Evolutionary conservation across 805 yeast genomes (phyloP), one percentile per base, ranked within the genome.

Genomic region (Wickerhamiella spandovensis): DNA sequence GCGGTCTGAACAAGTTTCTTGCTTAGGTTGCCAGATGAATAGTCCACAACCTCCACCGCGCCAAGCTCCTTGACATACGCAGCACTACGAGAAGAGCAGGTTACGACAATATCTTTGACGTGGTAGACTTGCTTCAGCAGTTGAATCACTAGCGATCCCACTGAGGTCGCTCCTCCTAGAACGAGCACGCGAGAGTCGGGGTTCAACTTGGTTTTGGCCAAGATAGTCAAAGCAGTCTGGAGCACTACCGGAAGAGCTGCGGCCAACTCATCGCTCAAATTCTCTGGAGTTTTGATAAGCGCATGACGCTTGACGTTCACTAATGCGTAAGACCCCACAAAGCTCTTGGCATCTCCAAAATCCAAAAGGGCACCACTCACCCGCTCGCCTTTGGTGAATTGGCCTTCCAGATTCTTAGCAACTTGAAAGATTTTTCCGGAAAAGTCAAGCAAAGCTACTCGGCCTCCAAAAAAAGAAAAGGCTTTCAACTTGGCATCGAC

Each of bases 101-200:
- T 72, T 25, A 75, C 78, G 8, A 75, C 79, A 24, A 85, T 76
- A 17, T 71, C 72, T 28, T 68, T 67, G 7, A 78, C 76, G 2
- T 71, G 66, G 49, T 68, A 70, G 49, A 66, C 62, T 44, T 73
- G 64, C 63, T 75, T 80, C 5, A 82, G 77, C 42, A 83, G 63
- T 62, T 80, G 84, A 28, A 77, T 67, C 3, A 73, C 70, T 53
- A 69, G 72, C 35, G 71, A 60, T 20, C 89, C 88, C n/a, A 82
- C 88, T 9, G 82, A 65, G 1, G 94, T 81, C 13, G 83, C 79
- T 24, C 84, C 92, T 32, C 95, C 95, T 44, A 83, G 67, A 24
- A 86, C 71, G 46, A 84, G 69, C 4, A 82, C 75, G 20, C 37
- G 74, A 5, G 77, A 68, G 9, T 69, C 68, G 12, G 69, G 68